A percentile compares a stretch with the other conserved stretches of the same genome.
phyloP scores from a whole-genome alignment of 768 basidiomycete species.

The Cyclocybe cylindracea region DNA sequence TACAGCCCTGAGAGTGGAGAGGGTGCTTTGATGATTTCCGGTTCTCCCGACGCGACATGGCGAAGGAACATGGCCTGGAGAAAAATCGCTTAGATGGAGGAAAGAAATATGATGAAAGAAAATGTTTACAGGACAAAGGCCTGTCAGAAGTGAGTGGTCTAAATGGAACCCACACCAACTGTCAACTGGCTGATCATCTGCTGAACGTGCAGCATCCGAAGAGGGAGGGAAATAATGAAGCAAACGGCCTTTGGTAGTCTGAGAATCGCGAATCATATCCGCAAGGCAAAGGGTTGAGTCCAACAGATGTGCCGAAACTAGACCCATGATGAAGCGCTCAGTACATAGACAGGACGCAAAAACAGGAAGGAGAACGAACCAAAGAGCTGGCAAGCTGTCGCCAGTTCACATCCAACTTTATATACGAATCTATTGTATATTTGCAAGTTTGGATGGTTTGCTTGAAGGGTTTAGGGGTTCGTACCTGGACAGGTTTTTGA shows the following conservation, averaged over 20 bases:
- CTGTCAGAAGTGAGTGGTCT: constrained; percentile 90
- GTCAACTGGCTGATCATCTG: constrained; percentile 70
- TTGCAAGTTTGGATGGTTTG: constrained; percentile 2
- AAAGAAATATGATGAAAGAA: not conserved
- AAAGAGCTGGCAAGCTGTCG: constrained; percentile 88
- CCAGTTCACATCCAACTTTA: constrained; percentile 78
- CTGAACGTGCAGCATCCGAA: constrained; percentile 32
- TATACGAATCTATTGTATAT: constrained; percentile 65
- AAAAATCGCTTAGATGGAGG: constrained; percentile 1
- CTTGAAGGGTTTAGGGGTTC: not conserved
- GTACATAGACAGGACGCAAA: not conserved
- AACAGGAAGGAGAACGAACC: constrained; percentile 43
- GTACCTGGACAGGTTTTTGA: constrained; percentile 81
- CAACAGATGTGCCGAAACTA: constrained; percentile 66
- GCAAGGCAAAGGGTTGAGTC: constrained; percentile 72
- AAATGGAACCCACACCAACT: constrained; percentile 96
- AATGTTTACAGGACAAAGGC: constrained; percentile 77
- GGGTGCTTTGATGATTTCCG: constrained; percentile 61
- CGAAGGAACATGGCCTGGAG: constrained; percentile 81
- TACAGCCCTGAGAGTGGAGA: constrained; percentile 84
- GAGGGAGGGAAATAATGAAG: constrained; percentile 93
- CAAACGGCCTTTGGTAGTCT: constrained; percentile 88
- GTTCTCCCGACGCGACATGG: constrained; percentile 40
- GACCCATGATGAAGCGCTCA: not conserved
- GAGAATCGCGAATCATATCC: constrained; percentile 70